These are phyloP conservation scores for Plasmopara viticola DNA, from an alignment of 352 stramenopile genomes.

Conservation along the genomic window DNA sequence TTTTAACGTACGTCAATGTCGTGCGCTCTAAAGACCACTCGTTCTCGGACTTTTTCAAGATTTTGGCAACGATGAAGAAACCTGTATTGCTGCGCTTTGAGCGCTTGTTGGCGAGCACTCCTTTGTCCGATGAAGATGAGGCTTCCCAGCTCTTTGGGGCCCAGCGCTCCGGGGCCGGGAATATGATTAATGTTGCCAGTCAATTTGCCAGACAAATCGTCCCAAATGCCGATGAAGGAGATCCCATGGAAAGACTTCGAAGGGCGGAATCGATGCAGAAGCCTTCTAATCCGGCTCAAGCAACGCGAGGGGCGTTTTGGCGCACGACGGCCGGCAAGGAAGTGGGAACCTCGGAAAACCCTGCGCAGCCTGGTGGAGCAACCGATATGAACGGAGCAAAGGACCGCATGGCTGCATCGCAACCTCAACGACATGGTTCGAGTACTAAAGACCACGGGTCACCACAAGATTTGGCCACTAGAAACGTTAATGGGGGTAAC, in stretches of 20 bases:
- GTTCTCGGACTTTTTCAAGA: constrained; percentile 88
- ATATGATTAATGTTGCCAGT: constrained; percentile 24
- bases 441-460: constrained; percentile 28
- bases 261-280: constrained; percentile 55
- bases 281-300: constrained; percentile 17
- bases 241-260: constrained; percentile 30
- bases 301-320: constrained; percentile 56
- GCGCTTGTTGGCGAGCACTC: constrained; percentile 38
- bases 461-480: constrained; percentile 17
- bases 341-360: constrained; percentile 8
- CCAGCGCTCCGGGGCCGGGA: constrained; percentile 43
- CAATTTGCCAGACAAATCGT: constrained; percentile 27
- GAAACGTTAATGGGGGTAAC: constrained; percentile 3
- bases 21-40: constrained; percentile 82
- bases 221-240: constrained; percentile 14
- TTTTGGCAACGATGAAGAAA: constrained; percentile 87
- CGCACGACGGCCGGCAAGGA: constrained; percentile 39
- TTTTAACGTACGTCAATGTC: constrained; percentile 82
- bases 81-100: constrained; percentile 81
- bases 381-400: constrained; percentile 6
- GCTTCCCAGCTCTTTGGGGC: constrained; percentile 32
- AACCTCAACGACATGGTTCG: constrained; percentile 12
- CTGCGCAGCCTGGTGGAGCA: constrained; percentile 9
- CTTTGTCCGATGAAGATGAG: constrained; percentile 44
- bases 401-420: constrained; percentile 13